Percentiles rank a stretch among this genome's conserved stretches.
These are phyloP conservation scores for Cardamine occulta DNA, from an alignment of 345 rosid genomes.

Conservation along the genomic window DNA sequence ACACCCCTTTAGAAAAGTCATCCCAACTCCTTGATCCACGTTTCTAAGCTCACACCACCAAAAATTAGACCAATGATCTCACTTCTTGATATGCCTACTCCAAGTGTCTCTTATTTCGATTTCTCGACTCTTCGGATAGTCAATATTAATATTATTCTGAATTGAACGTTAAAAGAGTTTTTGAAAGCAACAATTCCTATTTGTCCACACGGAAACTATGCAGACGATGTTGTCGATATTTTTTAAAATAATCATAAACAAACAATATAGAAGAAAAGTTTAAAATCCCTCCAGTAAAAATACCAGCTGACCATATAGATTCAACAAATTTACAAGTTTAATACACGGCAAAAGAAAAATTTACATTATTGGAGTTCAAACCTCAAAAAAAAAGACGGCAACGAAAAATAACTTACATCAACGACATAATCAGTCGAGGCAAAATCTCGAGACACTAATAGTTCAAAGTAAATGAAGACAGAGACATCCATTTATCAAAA, in stretches of 20 bases:
- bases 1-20: no score
- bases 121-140: background rate
- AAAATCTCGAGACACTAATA: conserved; percentile 9
- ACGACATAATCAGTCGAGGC: conserved; percentile 3
- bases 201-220: no score
- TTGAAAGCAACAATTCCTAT: background rate
- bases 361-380: conserved; percentile 17
- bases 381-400: background rate
- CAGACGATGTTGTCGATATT: background rate
- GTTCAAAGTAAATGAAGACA: background rate
- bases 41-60: background rate
- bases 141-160: background rate
- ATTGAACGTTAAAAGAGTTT: background rate
- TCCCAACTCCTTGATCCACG: background rate
- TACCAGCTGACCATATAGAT: background rate
- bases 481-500: background rate
- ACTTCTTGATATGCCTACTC: background rate
- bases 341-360: background rate
- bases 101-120: background rate
- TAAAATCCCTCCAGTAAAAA: background rate
- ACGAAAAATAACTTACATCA: conserved; percentile 3
- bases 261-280: no score
- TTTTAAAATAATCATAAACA: background rate
- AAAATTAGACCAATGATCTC: background rate
- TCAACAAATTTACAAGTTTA: conserved; percentile 8